Percentiles rank a stretch among this genome's conserved stretches.
phyloP scores from a whole-genome alignment of 768 basidiomycete species.

The Agrocybe chaxingu region DNA sequence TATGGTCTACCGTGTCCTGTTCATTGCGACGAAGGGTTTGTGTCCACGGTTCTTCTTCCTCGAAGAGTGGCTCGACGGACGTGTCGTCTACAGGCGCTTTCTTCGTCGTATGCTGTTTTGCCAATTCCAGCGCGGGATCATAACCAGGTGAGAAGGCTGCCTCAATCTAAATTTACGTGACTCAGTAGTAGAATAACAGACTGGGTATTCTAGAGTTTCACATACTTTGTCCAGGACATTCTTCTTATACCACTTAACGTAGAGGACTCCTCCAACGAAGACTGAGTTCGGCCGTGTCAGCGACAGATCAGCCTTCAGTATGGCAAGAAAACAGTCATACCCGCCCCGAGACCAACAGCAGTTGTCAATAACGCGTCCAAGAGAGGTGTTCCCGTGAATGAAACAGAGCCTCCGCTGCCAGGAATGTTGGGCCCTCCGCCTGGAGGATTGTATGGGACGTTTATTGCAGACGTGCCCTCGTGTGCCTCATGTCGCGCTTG shows the following conservation, averaged over 20 bases:
- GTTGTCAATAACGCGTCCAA: constrained; percentile 59
- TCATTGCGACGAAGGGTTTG: constrained; percentile 69
- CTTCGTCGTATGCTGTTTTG: constrained; percentile 40
- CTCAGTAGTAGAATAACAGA: constrained; percentile 1
- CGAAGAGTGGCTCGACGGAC: constrained; percentile 17
- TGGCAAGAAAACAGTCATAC: constrained; percentile 27
- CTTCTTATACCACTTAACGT: constrained; percentile 78
- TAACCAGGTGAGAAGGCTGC: constrained; percentile 76
- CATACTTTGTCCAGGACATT: constrained; percentile 78
- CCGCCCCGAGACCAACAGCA: constrained; percentile 57
- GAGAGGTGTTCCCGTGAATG: constrained; percentile 39
- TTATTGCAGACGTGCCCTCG: constrained; percentile 35
- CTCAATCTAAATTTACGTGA: constrained; percentile 53
- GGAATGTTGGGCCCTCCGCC: constrained; percentile 30
- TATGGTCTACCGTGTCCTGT: constrained; percentile 72
- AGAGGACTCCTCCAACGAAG: constrained; percentile 69
- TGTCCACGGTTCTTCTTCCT: constrained; percentile 44
- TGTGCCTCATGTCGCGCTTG: constrained; percentile 37
- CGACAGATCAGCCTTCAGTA: neutral
- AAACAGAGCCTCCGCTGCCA: constrained; percentile 31
- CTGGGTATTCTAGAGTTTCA: neutral
- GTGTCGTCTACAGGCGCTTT: constrained; percentile 27
- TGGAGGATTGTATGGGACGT: constrained; percentile 40
- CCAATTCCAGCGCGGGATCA: constrained; percentile 78
- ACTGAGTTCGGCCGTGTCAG: constrained; percentile 29